phyloP scores from a whole-genome alignment of 2,329 filamentous ascomycete genomes.

The Penicillium freii region DNA sequence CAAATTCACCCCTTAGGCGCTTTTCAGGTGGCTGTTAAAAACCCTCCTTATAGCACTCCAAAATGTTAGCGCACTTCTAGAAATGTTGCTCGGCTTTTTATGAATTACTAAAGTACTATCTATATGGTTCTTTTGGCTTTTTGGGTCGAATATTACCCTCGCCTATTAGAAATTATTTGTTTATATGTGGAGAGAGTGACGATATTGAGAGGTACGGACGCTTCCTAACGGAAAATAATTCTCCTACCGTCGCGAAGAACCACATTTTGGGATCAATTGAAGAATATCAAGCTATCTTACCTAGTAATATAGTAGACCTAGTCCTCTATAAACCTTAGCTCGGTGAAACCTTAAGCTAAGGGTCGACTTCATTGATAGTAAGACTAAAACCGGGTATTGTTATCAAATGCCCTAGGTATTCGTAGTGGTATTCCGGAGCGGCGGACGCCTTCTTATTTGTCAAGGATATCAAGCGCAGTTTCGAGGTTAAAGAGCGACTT shows the following conservation, averaged over 20 bases:
- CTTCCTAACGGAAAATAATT: not conserved
- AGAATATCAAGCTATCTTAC: not conserved
- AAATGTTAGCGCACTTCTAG: not conserved
- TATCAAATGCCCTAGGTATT: slow-evolving; percentile 12
- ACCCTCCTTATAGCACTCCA: not conserved
- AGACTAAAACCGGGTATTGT: slow-evolving; percentile 8
- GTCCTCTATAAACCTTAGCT: slow-evolving; percentile 4
- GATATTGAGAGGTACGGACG: not conserved
- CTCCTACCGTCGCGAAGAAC: not conserved
- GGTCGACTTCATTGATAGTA: slow-evolving; percentile 13
- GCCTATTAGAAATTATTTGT: not conserved
- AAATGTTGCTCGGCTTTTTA: not conserved
- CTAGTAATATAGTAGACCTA: not conserved
- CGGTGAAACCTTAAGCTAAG: too few species aligned
- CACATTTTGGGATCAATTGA: not conserved
- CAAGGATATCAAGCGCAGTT: slow-evolving; percentile 6
- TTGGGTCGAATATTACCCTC: not conserved
- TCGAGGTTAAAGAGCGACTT: slow-evolving; percentile 10
- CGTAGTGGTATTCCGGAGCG: slow-evolving; percentile 6
- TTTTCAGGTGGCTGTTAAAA: not conserved
- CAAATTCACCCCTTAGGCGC: not conserved
- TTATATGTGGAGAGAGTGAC: not conserved
- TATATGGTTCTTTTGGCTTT: not conserved
- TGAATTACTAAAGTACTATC: not conserved
- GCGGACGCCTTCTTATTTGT: not conserved